phyloP scores from a whole-genome alignment of 2,329 filamentous ascomycete species.

The Talaromyces islandicus region DNA sequence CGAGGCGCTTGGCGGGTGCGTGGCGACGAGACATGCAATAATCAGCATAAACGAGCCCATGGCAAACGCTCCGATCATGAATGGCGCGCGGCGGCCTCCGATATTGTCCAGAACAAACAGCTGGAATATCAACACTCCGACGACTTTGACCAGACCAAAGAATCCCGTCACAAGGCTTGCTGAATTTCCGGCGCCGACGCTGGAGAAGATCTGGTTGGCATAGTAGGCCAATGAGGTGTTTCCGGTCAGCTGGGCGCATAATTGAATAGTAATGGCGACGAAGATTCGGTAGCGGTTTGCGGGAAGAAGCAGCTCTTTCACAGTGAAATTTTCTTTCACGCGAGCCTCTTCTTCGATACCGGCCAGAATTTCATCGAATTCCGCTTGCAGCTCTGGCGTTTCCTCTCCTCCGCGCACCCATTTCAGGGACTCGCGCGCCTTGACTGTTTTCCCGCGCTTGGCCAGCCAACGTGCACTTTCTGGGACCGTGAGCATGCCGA shows the following conservation, averaged over 20 bases:
- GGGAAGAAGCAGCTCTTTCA: constrained; percentile 43
- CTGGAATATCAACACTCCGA: constrained; percentile 43
- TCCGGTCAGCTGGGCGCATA: constrained; percentile 45
- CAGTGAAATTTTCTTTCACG: constrained; percentile 41
- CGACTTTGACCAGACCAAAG: constrained; percentile 49
- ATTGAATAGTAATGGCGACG: constrained; percentile 46
- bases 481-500: constrained; percentile 46
- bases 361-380: constrained; percentile 35
- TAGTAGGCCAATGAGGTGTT: constrained; percentile 50
- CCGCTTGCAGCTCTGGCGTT: constrained; percentile 24
- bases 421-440: constrained; percentile 43
- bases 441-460: constrained; percentile 39
- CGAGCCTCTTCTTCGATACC: constrained; percentile 45
- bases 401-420: constrained; percentile 48
- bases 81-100: constrained; percentile 44
- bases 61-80: constrained; percentile 44
- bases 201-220: constrained; percentile 47
- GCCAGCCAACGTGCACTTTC: constrained; percentile 46
- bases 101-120: constrained; percentile 46
- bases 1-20: constrained; percentile 33
- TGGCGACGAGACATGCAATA: constrained; percentile 44
- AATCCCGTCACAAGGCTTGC: constrained; percentile 47
- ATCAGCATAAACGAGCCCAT: constrained; percentile 52
- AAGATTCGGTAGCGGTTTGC: constrained; percentile 45
- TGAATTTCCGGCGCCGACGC: constrained; percentile 44